Evolutionary conservation across 495 filamentous ascomycete species (phyloP), one percentile per base, ranked within the genome.

Genomic region (Penicillium psychrofluorescens): DNA sequence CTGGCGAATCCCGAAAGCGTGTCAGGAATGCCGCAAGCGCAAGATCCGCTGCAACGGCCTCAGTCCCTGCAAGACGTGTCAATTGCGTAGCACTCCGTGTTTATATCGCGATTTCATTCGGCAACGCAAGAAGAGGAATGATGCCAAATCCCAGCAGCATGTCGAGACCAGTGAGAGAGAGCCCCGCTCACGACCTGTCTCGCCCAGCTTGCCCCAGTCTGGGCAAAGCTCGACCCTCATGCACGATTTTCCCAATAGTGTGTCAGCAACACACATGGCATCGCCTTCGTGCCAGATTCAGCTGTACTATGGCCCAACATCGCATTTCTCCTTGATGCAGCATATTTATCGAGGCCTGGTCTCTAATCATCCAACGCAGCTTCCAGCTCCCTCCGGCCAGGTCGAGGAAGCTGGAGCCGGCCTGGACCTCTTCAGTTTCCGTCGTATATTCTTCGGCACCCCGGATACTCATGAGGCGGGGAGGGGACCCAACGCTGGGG

Each of bases 241-340:
- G 48, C 50, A 58, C 33, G 46, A 53, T 36, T 63, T 68, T 38
- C 61, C 66, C 32, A 66, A 59, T 32, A 70, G 68, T 38, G 68
- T 72, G 9, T 64, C 65, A 1, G 68, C 68, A 11, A 72, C 68
- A 3, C 66, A 72, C 40, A 64, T 68, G 62, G 54, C 63, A n/a
- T 68, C 66, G 2, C 60, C 68, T 3, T 72, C 66, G 16, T 70
- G 64, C 44, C 58, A 61, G 41, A 59, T 72, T 31, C 68, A 71
- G 39, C 50, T 74, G 3, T 74, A 71, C 46, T 74, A 74, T 59
- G 70, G 70, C 0, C 63, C 68, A 0, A 64, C 67, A 0, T 72
- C 70, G 5, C 64, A 71, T 42, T 74, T 74, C 43, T 53, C 68
- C 1, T 61, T 74, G 0, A 68, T 72, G 60, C 66, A 71, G 35